These are phyloP conservation scores for Petunia hybrid DNA, from an alignment of 305 asterid genomes.

Conservation along the genomic window DNA sequence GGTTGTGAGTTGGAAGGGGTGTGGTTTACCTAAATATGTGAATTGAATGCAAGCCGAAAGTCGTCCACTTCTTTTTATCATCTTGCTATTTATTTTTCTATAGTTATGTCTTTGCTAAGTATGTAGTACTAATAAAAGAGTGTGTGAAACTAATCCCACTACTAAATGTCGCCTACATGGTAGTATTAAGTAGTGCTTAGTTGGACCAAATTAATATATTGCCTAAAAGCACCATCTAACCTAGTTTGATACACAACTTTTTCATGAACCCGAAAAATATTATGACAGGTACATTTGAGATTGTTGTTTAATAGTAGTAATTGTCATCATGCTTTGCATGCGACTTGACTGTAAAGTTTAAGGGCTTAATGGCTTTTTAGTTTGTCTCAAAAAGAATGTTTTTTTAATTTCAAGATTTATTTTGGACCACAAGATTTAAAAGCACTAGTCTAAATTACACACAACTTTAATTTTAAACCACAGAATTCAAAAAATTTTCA, in stretches of 20 bases:
- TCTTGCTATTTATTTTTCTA: conserved; percentile 18
- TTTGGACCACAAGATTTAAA: too few species aligned
- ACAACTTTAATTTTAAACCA: too few species aligned
- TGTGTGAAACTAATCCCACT: conserved; percentile 17
- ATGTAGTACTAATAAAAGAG: not conserved
- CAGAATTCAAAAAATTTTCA: too few species aligned
- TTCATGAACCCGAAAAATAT: not conserved
- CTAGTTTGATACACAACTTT: not conserved
- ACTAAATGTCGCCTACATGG: conserved; percentile 13
- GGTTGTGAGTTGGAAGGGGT: conserved; percentile 6
- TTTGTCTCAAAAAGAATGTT: too few species aligned
- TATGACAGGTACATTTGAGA: too few species aligned
- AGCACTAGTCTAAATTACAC: too few species aligned
- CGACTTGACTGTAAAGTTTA: too few species aligned
- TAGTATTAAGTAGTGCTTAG: not conserved
- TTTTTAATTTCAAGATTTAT: too few species aligned
- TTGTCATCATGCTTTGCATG: too few species aligned
- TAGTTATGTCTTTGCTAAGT: not conserved
- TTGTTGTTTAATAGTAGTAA: too few species aligned
- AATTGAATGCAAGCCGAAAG: not conserved
- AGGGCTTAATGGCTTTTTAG: too few species aligned
- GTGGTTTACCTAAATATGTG: not conserved
- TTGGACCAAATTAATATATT: not conserved
- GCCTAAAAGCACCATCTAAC: not conserved
- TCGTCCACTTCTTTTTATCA: not conserved